Conservation (phyloP, 495 filamentous ascomycete genomes). For the Cercophora newfieldiana region DNA sequence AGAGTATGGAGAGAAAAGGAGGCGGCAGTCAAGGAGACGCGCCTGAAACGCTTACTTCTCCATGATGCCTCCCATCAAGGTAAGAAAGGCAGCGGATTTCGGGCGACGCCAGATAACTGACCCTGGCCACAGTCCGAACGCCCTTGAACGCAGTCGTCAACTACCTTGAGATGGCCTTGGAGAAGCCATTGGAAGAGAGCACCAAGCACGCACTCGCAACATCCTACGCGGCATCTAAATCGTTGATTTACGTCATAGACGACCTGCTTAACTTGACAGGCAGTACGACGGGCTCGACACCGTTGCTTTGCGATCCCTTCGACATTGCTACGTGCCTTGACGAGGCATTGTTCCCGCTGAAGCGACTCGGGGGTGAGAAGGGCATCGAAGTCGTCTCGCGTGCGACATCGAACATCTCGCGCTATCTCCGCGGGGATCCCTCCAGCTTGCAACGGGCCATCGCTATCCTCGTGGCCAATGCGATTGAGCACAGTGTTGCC, state of each 20-base stretch:
- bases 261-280: constrained; percentile 83
- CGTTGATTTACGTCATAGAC: constrained; percentile 87
- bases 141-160: constrained; percentile 88
- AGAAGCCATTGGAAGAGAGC: constrained; percentile 69
- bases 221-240: constrained; percentile 85
- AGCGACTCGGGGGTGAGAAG: constrained; percentile 68
- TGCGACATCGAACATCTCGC: constrained; percentile 58
- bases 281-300: constrained; percentile 67
- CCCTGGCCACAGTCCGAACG: constrained; percentile 65
- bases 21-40: constrained; percentile 49
- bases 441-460: constrained; percentile 69
- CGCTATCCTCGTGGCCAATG: constrained; percentile 73
- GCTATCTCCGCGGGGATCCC: constrained; percentile 68
- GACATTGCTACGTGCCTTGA: constrained; percentile 62
- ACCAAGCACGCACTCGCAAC: constrained; percentile 74
- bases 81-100: neutral
- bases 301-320: constrained; percentile 73
- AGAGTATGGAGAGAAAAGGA: constrained; percentile 86
- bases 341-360: constrained; percentile 68
- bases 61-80: constrained; percentile 74
- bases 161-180: constrained; percentile 81
- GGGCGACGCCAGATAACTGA: neutral
- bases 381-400: constrained; percentile 60
- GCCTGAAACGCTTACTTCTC: constrained; percentile 69
- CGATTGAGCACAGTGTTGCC: constrained; percentile 66